Percentiles rank a stretch among this genome's conserved stretches.
Conservation (phyloP, 2,329 filamentous ascomycete genomes). For the Pseudopithomyces chartarum region DNA sequence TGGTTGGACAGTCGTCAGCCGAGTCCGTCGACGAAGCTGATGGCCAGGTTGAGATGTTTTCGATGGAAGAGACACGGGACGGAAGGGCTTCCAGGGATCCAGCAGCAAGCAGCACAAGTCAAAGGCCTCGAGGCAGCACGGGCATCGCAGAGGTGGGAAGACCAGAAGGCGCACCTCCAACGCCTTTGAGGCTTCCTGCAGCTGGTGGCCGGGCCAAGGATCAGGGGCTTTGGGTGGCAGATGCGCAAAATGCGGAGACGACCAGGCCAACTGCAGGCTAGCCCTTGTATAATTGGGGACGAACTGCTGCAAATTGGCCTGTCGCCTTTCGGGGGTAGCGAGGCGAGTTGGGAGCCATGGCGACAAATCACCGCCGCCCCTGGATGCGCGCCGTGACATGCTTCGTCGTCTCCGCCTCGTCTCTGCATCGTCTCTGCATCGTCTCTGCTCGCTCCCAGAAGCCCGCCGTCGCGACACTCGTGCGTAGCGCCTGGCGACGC, state of each 20-base stretch:
- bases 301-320: conserved; percentile 47
- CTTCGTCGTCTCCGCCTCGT: conserved; percentile 26
- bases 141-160: conserved; percentile 42
- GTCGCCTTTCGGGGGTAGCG: conserved; percentile 41
- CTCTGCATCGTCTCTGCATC: conserved; percentile 26
- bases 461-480: conserved; percentile 23
- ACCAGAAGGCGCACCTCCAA: conserved; percentile 41
- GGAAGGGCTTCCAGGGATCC: conserved; percentile 26
- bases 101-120: conserved; percentile 27
- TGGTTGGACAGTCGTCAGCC: conserved; percentile 38
- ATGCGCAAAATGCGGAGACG: conserved; percentile 49
- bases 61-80: conserved; percentile 23
- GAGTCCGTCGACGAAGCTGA: conserved; percentile 22
- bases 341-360: conserved; percentile 32
- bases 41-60: conserved; percentile 32
- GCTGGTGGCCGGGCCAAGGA: conserved; percentile 43
- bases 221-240: conserved; percentile 47
- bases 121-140: conserved; percentile 33
- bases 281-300: conserved; percentile 43
- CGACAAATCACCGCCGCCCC: conserved; percentile 38
- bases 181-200: conserved; percentile 49
- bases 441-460: conserved; percentile 31
- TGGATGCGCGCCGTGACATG: conserved; percentile 34
- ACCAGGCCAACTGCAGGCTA: conserved; percentile 45
- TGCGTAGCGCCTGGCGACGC: conserved; percentile 17